Base-by-base conservation (phyloP, 768 basidiomycete genomes). In the Suillus subluteus region DNA sequence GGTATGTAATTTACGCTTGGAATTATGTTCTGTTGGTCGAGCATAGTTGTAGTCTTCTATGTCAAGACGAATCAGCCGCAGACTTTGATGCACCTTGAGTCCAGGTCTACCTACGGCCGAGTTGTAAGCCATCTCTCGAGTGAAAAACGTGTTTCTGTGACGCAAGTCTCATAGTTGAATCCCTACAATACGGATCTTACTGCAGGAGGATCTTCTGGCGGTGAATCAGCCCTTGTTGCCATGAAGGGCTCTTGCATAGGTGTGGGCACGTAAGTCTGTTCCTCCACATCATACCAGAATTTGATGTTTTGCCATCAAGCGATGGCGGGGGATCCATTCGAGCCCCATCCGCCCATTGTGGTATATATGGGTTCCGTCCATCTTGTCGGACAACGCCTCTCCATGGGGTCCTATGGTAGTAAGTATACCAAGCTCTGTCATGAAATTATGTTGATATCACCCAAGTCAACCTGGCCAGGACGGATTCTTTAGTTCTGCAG, bases 201-300 rank as follows among this genome's bases (percentile, higher is more conserved):
- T 0, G 72, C 79, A 1, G 86, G 86, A 15, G 86, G 86, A n/a
- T 85, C 84, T 12, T 82, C 82, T 2, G 86, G 86, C 8, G 86
- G 86, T 40, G 86, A 85, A 71, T 77, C 79, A 6, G 83, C 86
- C 0, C 69, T 86, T 1, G 62, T 86, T 2, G 83, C 83, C 5
- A 67, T 86, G 63, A 79, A 79, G 43, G 84, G 84, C 40, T 78
- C 79, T 26, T 80, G 81, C 37, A 67, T 86, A 37, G 82, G 85
- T 8, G 73, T 84, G 32, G 83, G 84, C 37, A 81, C 80, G 75
- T 58, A 46, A 68, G 73, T 69, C 5, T 74, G 75, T 32, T 55
- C 43, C 1, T 5, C 58, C 7, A 37, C 50, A 32, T 21, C 18
- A 13, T 18, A 43, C 18, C 18, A 21, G 26, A 48, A 18, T 35